Base-by-base conservation (phyloP, 2,329 filamentous ascomycete species). In the Aspergillus persii region DNA sequence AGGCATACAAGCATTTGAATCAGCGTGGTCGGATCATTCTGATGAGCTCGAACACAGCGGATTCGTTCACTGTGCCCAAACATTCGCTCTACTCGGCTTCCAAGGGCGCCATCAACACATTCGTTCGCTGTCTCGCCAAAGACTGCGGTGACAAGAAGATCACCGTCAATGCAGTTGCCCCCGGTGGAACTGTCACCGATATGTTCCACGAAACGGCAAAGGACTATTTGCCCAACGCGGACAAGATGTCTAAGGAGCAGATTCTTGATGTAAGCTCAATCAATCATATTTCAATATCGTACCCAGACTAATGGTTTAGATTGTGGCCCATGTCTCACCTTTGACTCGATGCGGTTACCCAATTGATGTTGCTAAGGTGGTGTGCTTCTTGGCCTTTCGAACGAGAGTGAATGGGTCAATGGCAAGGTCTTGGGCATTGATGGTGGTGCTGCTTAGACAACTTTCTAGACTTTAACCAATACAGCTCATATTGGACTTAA, bases 41-140 rank as follows among this genome's bases (percentile, higher is more conserved):
- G 64, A 92, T 90, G 86, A 85, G 83, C 31, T 88, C 84, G 59
- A 91, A 91, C 74, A 76, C 88, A 72, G 75, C 89, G 8, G 41
- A 46, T 79, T 89, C 76, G 58, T 83, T 86, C 72, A 87, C 84
- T 52, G 87, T 92, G 18, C 86, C 87, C 61, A 85, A 86, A 70
- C 89, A 92, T 73, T 82, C 87, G 12, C 81, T 92, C 51, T 92
- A 92, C 81, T 89, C 89, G 26, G 89, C 86, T 12, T 86, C 82
- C 74, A 92, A 92, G 81, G 89, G 88, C 67, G 86, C 89, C 41
- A 87, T 92, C 61, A 89, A 91, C 76, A 88, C 88, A 9, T 90
- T 92, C 75, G 88, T 89, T 66, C 88, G 89, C 73, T 86, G 84
- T 67, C 89, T 92, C 77, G 87, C 89, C 4, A 87, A 83, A 71